Conservation (phyloP, 768 basidiomycete genomes). For the Termitomyces bulborhizus region DNA sequence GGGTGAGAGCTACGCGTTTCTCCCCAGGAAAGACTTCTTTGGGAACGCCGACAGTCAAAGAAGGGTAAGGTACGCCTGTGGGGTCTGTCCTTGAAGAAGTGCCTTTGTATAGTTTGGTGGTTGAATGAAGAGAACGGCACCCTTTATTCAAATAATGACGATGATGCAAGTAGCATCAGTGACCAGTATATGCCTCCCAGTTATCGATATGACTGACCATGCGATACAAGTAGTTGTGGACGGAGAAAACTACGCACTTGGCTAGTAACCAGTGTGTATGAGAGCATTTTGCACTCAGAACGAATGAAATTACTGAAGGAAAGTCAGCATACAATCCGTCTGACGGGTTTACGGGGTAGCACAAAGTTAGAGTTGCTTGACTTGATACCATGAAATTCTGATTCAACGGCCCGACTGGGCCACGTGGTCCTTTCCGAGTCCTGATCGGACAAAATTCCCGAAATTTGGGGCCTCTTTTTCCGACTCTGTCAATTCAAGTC, state of each 20-base stretch:
- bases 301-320: not conserved
- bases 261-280: conserved; percentile 20
- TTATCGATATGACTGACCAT: conserved; percentile 12
- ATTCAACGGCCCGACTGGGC: not conserved
- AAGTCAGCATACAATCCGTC: conserved; percentile 7
- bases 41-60: conserved; percentile 71
- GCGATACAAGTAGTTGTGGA: conserved; percentile 3
- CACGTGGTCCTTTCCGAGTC: no score
- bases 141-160: conserved; percentile 14
- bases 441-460: no score
- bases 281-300: conserved; percentile 23
- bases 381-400: not conserved
- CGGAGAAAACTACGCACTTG: conserved; percentile 17
- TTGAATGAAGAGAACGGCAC: conserved; percentile 27
- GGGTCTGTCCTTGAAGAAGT: conserved; percentile 21
- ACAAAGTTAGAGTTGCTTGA: not conserved
- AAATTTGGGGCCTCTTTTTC: no score
- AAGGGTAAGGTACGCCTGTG: conserved; percentile 55
- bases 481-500: no score
- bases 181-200: not conserved
- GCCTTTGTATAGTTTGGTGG: conserved; percentile 19
- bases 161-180: conserved; percentile 1
- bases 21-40: conserved; percentile 74
- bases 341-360: not conserved
- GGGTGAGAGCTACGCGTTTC: conserved; percentile 75